Evolutionary conservation across 2,329 filamentous ascomycete species (phyloP), one percentile per base, ranked within the genome.

Genomic region (Lasiodiplodia sp.): DNA sequence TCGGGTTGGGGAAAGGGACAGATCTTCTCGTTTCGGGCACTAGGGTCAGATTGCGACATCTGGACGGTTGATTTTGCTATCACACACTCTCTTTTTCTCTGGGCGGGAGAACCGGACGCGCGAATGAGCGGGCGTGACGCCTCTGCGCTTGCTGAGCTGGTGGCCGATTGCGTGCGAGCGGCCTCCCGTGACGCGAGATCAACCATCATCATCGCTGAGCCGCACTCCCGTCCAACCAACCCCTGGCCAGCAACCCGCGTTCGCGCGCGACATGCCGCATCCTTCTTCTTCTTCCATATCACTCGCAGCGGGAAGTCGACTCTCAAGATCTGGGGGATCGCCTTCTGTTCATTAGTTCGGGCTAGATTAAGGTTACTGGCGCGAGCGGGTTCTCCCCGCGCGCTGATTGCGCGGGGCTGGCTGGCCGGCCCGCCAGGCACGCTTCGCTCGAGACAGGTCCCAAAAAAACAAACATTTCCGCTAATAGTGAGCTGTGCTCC

Each of bases 21-120:
- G 58, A 47, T 51, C 18, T 34, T 31, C 28, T 64, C 28, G 10
- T 47, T 52, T 64, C n/a, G 23, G 34, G 34, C 23, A 58, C 58
- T 64, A 52, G 60, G 60, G 60, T 64, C 60, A 38, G 60, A 64
- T 64, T 64, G 60, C 60, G 60, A 64, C 60, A 64, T 64, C 52
- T 31, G 60, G 31, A 23, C 60, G 25, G n/a, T 37, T 52, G 37
- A 47, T 64, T 64, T 14, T 47, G 44, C 44, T 47, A 47, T 47
- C 44, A 11, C 10, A 2, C 18, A 11, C 21, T n/a, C 18, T n/a
- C n/a, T 16, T 5, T 40, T 14, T 3, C 10, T 8, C n/a, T 16
- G 57, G 40, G 56, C 23, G 23, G 23, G 10, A 28, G 28, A 28
- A 16, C 16, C 16, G 40, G 16, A 16, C 44, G 44, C 21, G 44